phyloP scores from a whole-genome alignment of 371 early-diverging fungal genomes.

The Modicella reniformis region DNA sequence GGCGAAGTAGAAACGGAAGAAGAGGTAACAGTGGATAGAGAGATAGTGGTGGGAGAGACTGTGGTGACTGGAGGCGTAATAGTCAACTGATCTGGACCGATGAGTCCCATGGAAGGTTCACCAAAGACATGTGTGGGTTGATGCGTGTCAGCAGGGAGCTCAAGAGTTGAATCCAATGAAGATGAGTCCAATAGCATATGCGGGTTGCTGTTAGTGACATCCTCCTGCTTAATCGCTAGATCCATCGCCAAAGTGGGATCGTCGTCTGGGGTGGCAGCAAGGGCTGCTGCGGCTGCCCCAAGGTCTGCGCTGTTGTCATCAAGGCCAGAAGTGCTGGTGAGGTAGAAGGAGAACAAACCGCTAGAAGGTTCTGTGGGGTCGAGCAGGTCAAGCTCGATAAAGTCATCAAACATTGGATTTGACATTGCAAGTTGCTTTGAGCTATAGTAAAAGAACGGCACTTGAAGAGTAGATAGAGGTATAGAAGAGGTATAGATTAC shows the following conservation, averaged over 20 bases:
- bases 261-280: background rate
- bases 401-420: slow-evolving; percentile 43
- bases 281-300: slow-evolving; percentile 18
- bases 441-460: no score
- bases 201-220: slow-evolving; percentile 15
- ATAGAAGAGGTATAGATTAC: no score
- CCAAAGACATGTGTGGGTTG: slow-evolving; percentile 16
- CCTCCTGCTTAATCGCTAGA: slow-evolving; percentile 35
- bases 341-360: slow-evolving; percentile 32
- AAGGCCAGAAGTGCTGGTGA: slow-evolving; percentile 8
- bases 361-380: slow-evolving; percentile 20
- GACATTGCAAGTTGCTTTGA: no score
- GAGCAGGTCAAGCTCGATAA: slow-evolving; percentile 43
- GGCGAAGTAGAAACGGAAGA: background rate
- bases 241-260: slow-evolving; percentile 3
- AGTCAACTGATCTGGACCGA: slow-evolving; percentile 41
- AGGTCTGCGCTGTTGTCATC: background rate
- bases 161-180: slow-evolving; percentile 13
- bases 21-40: slow-evolving; percentile 8
- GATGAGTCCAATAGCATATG: slow-evolving; percentile 31
- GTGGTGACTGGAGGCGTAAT: slow-evolving; percentile 36
- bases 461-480: no score
- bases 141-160: slow-evolving; percentile 18
- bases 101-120: slow-evolving; percentile 13
- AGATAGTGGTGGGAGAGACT: slow-evolving; percentile 18